Evolutionary conservation across 179 eudicot species (phyloP).

Genomic region (Silene vulgaris): DNA sequence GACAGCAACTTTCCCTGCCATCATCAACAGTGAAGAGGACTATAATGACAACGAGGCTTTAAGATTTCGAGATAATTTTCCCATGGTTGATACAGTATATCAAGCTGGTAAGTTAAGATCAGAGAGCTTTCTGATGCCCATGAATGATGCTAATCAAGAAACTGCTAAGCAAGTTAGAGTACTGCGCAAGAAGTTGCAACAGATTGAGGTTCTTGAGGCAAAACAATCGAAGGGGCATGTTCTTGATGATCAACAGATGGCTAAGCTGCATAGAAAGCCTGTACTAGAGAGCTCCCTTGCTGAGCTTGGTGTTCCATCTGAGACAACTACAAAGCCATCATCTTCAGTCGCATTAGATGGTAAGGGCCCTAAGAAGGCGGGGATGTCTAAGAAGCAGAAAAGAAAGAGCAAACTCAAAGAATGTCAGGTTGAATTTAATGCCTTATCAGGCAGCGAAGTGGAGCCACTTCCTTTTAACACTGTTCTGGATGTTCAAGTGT

Average conservation of each 20-base stretch:
- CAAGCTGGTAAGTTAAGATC: constrained; percentile 38
- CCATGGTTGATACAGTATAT: constrained; percentile 26
- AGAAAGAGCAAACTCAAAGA: constrained; percentile 61
- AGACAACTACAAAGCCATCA: constrained; percentile 33
- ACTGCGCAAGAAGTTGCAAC: constrained; percentile 82
- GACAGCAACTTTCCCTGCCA: constrained; percentile 82
- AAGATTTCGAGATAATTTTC: constrained; percentile 47
- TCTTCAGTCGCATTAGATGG: constrained; percentile 43
- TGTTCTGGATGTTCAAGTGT: constrained; percentile 32
- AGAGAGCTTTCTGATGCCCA: constrained; percentile 51
- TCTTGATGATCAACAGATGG: constrained; percentile 90
- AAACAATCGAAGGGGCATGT: constrained; percentile 61
- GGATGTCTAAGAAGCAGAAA: constrained; percentile 58
- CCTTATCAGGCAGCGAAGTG: constrained; percentile 24
- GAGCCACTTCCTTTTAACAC: constrained; percentile 33
- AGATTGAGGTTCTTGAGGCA: constrained; percentile 91
- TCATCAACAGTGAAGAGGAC: constrained; percentile 83
- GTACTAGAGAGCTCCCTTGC: constrained; percentile 59
- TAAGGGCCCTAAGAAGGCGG: constrained; percentile 49
- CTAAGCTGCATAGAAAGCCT: constrained; percentile 64
- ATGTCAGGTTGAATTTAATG: constrained; percentile 29
- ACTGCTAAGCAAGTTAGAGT: constrained; percentile 54
- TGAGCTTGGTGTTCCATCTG: constrained; percentile 74
- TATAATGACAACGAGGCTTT: constrained; percentile 52
- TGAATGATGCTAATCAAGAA: constrained; percentile 43